Evolutionary conservation across 2,329 filamentous ascomycete species (phyloP), one percentile per base, ranked within the genome.

Genomic region (Diaporthe vaccinii): DNA sequence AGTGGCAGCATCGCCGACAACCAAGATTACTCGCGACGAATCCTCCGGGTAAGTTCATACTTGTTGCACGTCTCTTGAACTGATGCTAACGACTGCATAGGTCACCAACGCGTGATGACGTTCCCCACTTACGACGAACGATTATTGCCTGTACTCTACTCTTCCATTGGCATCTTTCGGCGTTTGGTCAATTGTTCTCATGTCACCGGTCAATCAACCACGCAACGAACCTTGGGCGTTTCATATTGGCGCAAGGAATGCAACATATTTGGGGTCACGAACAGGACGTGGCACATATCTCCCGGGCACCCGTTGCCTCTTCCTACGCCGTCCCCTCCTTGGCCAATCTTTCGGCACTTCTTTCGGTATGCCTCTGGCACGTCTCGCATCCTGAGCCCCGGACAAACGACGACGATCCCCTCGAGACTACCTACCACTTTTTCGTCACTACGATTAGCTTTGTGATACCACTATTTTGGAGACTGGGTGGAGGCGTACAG

Each of bases 1-100:
- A 95, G 97, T 81, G 96, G 96, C 79, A 98, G 96, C 84, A 98
- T 98, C 84, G 96, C 96, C 71, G 96, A 98, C 84, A 97, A 98
- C 85, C 92, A 98, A 85, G 96, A 98, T 84, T 98, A 98, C 86
- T 98, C 96, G 77, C 92, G 96, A 86, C 94, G 94, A 86, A 98
- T 98, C 85, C 90, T 98, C 82, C 94, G 97, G 92, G 96, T 98
- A 90, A 79, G 91, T 86, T 44, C 65, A 14, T 9, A 39, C 4
- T 34, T 7, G 7, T 44, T 49, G 15, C 5, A 20, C 12, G 34
- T 55, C 15, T 17, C 15, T 22, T 4, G 3, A 28, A 41, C 4
- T n/a, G 22, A 46, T 58, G 67, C 78, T 82, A 78, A 80, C 77
- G 51, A 46, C 14, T 7, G 6, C 53, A 9, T 71, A 91, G 89